A percentile compares a stretch with the other conserved stretches of the same genome.
These are phyloP conservation scores for Pouteria campechiana DNA, from an alignment of 179 eudicot species.

Conservation along the genomic window DNA sequence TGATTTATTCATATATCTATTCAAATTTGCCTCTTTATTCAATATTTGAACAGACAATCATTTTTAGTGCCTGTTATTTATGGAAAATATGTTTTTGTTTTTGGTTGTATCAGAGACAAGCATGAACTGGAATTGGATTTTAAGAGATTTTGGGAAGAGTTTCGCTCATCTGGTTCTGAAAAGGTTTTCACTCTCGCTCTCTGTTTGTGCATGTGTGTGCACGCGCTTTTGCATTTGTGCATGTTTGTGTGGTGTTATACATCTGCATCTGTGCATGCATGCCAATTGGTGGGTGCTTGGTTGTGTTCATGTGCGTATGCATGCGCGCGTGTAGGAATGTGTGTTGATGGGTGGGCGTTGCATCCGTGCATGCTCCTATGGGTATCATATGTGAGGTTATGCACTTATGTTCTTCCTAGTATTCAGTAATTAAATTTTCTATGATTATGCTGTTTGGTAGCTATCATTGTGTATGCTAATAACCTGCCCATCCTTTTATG, in stretches of 20 bases:
- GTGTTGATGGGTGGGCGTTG: no score
- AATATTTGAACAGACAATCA: no score
- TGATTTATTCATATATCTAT: background rate
- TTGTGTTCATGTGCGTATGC: no score
- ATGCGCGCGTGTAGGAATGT: no score
- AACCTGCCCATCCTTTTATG: conserved; percentile 19
- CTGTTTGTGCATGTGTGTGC: background rate
- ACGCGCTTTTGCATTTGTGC: background rate
- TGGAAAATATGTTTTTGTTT: background rate
- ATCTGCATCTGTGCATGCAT: no score
- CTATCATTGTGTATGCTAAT: no score
- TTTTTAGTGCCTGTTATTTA: no score
- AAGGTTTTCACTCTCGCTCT: conserved; percentile 47
- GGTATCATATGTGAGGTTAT: no score
- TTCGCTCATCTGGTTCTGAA: conserved; percentile 87
- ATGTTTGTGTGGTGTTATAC: background rate
- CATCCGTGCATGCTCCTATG: no score
- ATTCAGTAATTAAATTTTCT: no score
- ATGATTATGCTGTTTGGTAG: background rate
- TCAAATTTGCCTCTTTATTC: background rate
- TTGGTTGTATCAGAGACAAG: conserved; percentile 41
- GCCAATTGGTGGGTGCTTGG: no score
- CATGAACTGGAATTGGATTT: conserved; percentile 92
- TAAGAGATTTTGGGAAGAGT: conserved; percentile 96
- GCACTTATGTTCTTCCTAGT: no score